Percentiles rank a stretch among this genome's conserved stretches.
phyloP scores from a whole-genome alignment of 371 early-diverging fungal genomes.

The Mucor plumbeus region DNA sequence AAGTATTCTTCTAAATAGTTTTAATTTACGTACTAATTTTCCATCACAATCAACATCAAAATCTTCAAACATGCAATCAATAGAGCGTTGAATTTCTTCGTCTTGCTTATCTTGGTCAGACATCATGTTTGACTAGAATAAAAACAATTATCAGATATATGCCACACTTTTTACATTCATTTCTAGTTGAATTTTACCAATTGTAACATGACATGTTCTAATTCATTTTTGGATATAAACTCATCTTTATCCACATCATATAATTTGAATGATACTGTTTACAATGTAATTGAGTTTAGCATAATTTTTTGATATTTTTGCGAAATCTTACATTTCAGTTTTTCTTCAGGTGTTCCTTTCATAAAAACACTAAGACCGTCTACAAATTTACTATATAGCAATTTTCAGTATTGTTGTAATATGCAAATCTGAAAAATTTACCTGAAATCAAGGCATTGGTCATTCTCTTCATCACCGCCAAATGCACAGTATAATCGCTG shows the following conservation, averaged over 20 bases:
- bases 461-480: conserved; percentile 65
- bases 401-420: neutral
- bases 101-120: conserved; percentile 71
- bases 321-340: conserved; percentile 68
- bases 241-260: conserved; percentile 86
- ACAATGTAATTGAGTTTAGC: neutral
- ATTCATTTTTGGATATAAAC: conserved; percentile 74
- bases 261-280: conserved; percentile 78
- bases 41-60: conserved; percentile 86
- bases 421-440: conserved; percentile 3
- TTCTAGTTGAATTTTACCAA: conserved; percentile 54
- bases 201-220: conserved; percentile 76
- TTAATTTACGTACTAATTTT: conserved; percentile 57
- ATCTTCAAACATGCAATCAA: conserved; percentile 78
- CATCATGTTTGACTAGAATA: neutral
- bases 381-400: conserved; percentile 65
- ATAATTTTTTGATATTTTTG: neutral
- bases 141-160: neutral
- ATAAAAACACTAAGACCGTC: conserved; percentile 79
- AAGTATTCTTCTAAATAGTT: no score
- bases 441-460: conserved; percentile 71
- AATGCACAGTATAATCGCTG: conserved; percentile 83
- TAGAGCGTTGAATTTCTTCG: conserved; percentile 66
- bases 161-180: neutral
- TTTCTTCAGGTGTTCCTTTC: conserved; percentile 83